Conservation (phyloP, 2,329 filamentous ascomycete genomes). For the Trichoderma cornu-damae region DNA sequence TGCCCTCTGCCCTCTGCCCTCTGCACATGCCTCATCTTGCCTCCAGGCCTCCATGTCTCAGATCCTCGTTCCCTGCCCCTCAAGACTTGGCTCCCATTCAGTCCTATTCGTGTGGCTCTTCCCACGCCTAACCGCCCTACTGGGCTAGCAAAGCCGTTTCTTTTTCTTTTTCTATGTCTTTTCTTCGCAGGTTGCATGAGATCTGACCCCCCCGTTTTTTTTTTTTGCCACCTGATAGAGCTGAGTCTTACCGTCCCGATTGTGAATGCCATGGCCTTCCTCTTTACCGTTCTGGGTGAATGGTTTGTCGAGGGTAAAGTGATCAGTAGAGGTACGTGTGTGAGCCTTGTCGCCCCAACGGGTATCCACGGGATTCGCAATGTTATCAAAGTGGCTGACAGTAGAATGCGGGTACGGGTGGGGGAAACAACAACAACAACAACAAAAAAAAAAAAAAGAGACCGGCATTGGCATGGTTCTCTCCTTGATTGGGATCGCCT, state of each 20-base stretch:
- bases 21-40: background rate
- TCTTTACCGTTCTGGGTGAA: slow-evolving; percentile 93
- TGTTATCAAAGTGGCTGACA: slow-evolving; percentile 3
- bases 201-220: slow-evolving; percentile 34
- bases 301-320: slow-evolving; percentile 94
- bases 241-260: slow-evolving; percentile 90
- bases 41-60: background rate
- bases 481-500: slow-evolving; percentile 71
- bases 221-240: slow-evolving; percentile 42
- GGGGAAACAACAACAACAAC: too few relatives aligned
- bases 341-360: background rate
- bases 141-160: slow-evolving; percentile 4
- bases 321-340: slow-evolving; percentile 64
- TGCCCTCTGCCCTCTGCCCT: too few relatives aligned
- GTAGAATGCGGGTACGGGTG: background rate
- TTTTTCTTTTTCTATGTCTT: too few relatives aligned
- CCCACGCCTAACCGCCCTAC: slow-evolving; percentile 11
- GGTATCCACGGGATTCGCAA: background rate
- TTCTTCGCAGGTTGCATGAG: background rate
- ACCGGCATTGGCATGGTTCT: slow-evolving; percentile 78
- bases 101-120: background rate
- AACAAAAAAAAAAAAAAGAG: slow-evolving; percentile 57
- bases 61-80: background rate
- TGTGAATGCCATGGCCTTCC: slow-evolving; percentile 86
- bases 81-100: background rate